Base-by-base conservation (phyloP, 148 eudicot genomes). In the Vaccinium macrocarpon region DNA sequence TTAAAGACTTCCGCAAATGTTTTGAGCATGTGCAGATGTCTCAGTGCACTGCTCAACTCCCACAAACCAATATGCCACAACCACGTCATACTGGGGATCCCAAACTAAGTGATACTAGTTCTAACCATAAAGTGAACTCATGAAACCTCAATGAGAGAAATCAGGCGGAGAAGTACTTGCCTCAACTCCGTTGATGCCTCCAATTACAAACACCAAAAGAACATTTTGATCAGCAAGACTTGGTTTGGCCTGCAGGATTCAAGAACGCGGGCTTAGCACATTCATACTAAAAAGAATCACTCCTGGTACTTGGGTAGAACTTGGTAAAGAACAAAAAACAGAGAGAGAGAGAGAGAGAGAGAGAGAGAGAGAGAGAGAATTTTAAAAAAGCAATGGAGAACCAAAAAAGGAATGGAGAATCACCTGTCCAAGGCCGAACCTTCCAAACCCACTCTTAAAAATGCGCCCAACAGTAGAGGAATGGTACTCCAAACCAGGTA, bases 361-460 rank as follows among this genome's bases (percentile, higher is more conserved):
- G 1, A 32, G 35, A 32, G 35, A 32, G 35, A 32, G 35, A 32
- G 35, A 32, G 35, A 32, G 35, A 32, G 35, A 32, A 1, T 35
- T 35, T 35, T 2, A 35, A 35, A 32, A 32, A 35, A 35, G 38
- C 38, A 35, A 35, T 2, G 38, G 38, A 35, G 38, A 35, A 35
- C 38, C 38, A 35, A 35, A 80, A 21, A 38, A 29, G 51, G 64
- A 62, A 32, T 9, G 16, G 42, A 76, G 76, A 52, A 81, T 83
- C 85, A 96, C 99, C 95, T 97, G 99, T 78, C 98, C 98, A 86
- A 97, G 91, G 85, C 99, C 99, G 83, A 97, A 95, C 84, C 99
- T 93, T 83, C 99, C 99, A 84, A 97, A 92, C 55, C 98, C 98
- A 55, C 96, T 95, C 86, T 95, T 95, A 84, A 95, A 95, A 77